Evolutionary conservation across 75 land plant species (phyloP), one percentile per base, ranked within the genome.

Genomic region (Gnetum montanum): DNA sequence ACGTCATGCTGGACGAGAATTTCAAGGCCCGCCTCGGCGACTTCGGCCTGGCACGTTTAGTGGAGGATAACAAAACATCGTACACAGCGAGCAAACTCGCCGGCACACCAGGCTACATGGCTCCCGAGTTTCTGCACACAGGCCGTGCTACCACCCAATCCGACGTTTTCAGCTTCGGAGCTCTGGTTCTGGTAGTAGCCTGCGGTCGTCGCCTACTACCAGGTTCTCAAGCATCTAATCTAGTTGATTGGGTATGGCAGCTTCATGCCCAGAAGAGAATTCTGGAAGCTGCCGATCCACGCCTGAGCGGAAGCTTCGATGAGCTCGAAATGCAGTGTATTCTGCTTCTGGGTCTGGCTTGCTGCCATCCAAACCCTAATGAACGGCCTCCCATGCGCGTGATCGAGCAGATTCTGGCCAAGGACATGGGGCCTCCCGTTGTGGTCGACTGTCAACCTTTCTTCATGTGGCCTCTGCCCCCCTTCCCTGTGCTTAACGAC

Each of bases 11-110:
- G 37, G 70, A 71, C 34, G 33, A 26, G 3, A 34, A 66, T 3
- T 64, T 71, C 44, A 71, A 51, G 33, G 71, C 62, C 1, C 19
- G 20, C 15, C 41, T 71, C 8, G 70, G 63, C 3, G 73, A 71
- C 47, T 63, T 63, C 43, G 65, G 65, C 58, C 59, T 63, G 24
- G 65, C 65, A 37, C 28, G 31, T 33, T 36, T 61, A 18, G 11
- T 20, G 12, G 59, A 57, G 16, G 15, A 34, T 24, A 44, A 33
- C 6, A 0, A 15, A 19, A 43, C 20, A 4, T 24, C 33, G 4
- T 4, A 41, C 15, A 33, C 56, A 31, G 57, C 67, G 3, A 62
- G 40, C 4, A 36, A 38, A 12, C 36, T 61, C 13, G 71, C 35
- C 23, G 71, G 71, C n/a, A 69, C 71, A 1, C 37, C 34, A 5